Base-by-base conservation (phyloP, 176 grass and related monocot species). In the Eleusine indica region DNA sequence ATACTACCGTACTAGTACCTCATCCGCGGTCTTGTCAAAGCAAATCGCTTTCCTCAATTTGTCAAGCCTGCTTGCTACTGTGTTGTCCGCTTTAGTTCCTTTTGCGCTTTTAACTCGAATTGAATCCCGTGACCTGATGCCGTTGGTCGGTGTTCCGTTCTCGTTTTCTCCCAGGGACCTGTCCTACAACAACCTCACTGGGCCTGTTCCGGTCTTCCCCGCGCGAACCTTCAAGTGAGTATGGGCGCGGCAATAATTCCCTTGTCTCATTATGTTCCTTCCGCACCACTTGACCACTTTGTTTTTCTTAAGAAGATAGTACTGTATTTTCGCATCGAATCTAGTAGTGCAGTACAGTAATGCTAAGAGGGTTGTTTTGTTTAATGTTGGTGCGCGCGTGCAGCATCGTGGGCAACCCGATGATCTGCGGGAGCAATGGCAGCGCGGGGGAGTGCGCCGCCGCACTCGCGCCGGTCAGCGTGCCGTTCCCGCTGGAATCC, bases 121-220 rank as follows among this genome's bases (percentile, higher is more conserved):
- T 75, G 25, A 44, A 73, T 47, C 38, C 69, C 69, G 17, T 80
- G 69, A 62, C 71, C 40, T 11, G 21, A 82, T 60, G 37, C 18
- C 21, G 2, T 47, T 64, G 69, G n/a, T 71, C 66, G 78, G 38
- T 49, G 19, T 40, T 25, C 3, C 13, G 25, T 30, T 64, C 61
- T 62, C 54, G 1, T 8, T 22, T 7, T 0, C 78, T 79, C 53
- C 4, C 89, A 98, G 96, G 91, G 96, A 98, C 65, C 78, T 98
- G 89, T 98, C 96, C 35, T 98, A 87, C 87, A 98, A 98, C 85
- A 95, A 95, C 78, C 96, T 98, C 78, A 91, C 79, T 39, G 93
- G 96, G 29, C 89, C 85, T 72, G 87, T 98, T 37, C 85, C 96
- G 32, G 0, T 74, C 32, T 98, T 95, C 93, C 96, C 93, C 21